These are phyloP conservation scores for Carex cristatella DNA, from an alignment of 176 grass and related monocot species.

Conservation along the genomic window DNA sequence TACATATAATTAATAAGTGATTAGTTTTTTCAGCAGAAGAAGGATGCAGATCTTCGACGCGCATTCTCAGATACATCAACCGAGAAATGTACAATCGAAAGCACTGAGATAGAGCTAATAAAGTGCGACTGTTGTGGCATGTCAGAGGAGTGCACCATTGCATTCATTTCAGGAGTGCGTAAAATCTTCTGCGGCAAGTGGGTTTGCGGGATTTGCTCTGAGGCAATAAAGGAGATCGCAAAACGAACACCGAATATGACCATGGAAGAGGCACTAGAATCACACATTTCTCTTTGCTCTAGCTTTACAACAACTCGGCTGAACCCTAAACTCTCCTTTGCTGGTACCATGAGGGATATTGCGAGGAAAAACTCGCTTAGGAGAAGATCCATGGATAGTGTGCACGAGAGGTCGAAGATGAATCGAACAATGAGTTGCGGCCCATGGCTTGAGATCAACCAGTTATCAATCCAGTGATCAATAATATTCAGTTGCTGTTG, in stretches of 20 bases:
- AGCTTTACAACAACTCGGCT: slow-evolving; percentile 59
- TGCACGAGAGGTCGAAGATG: slow-evolving; percentile 28
- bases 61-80: slow-evolving; percentile 29
- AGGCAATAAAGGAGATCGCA: slow-evolving; percentile 71
- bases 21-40: slow-evolving; percentile 22
- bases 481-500: background rate
- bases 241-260: slow-evolving; percentile 21
- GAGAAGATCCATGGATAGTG: slow-evolving; percentile 30
- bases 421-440: slow-evolving; percentile 54
- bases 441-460: slow-evolving; percentile 25
- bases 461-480: slow-evolving; percentile 8
- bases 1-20: background rate
- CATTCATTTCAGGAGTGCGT: slow-evolving; percentile 60
- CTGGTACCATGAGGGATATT: slow-evolving; percentile 67
- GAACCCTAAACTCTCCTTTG: slow-evolving; percentile 66
- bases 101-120: slow-evolving; percentile 52
- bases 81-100: slow-evolving; percentile 17
- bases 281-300: slow-evolving; percentile 51
- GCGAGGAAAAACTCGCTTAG: slow-evolving; percentile 53
- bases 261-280: slow-evolving; percentile 53
- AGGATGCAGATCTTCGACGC: slow-evolving; percentile 28
- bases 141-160: slow-evolving; percentile 80
- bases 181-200: slow-evolving; percentile 65
- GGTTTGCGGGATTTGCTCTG: slow-evolving; percentile 84
- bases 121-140: slow-evolving; percentile 88